Conservation (phyloP, 352 stramenopile species). For the Phytophthora sojae region DNA sequence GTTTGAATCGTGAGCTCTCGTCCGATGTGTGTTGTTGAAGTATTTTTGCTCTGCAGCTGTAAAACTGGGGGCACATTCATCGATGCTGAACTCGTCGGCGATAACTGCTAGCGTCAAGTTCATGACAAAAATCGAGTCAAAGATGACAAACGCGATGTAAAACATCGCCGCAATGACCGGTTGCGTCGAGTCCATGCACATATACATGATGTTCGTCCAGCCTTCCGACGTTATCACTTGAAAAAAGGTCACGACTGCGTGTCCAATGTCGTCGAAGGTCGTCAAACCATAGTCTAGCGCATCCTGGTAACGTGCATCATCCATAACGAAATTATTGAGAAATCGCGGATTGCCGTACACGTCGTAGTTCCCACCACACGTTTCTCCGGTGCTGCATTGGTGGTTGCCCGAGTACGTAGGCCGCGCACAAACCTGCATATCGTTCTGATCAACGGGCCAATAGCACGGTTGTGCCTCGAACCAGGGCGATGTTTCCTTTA, state of each 20-base stretch:
- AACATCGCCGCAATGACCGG: constrained; percentile 75
- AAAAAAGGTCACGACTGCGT: constrained; percentile 92
- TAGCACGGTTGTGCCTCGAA: constrained; percentile 81
- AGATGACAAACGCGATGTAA: constrained; percentile 88
- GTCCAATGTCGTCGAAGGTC: constrained; percentile 91
- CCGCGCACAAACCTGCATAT: constrained; percentile 75
- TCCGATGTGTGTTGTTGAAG: constrained; percentile 32
- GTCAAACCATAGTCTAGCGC: constrained; percentile 91
- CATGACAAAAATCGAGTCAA: constrained; percentile 94
- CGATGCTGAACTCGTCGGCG: constrained; percentile 87
- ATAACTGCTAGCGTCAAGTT: constrained; percentile 93
- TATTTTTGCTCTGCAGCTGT: constrained; percentile 22
- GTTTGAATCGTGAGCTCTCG: constrained; percentile 13
- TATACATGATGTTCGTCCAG: constrained; percentile 94
- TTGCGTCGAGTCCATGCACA: constrained; percentile 65
- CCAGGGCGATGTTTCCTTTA: constrained; percentile 78
- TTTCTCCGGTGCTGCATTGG: constrained; percentile 44
- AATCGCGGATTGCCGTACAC: constrained; percentile 75
- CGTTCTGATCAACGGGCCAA: constrained; percentile 89
- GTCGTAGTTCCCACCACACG: constrained; percentile 77
- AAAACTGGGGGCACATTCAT: constrained; percentile 46
- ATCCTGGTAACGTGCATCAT: constrained; percentile 57
- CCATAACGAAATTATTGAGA: constrained; percentile 44
- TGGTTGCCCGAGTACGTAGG: constrained; percentile 52
- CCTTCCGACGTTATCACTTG: constrained; percentile 94